Base-by-base conservation (phyloP, 129 eudicot genomes). In the Deinandra increscens region DNA sequence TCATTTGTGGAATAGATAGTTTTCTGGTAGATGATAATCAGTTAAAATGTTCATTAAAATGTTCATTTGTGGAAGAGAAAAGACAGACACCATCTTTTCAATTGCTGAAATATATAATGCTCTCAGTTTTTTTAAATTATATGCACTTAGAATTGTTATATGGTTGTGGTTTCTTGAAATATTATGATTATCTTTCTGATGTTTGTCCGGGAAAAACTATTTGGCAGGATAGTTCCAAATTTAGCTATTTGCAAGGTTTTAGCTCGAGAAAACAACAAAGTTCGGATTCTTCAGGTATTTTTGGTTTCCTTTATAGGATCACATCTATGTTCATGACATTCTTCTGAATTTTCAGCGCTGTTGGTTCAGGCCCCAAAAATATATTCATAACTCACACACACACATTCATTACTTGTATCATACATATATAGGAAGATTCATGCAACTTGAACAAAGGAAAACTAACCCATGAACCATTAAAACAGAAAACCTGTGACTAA, bases 161-260 rank as follows among this genome's bases (percentile, higher is more conserved):
- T 46, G 15, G 42, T 15, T 67, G 26, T 66, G 33, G 15, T 31
- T 73, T 56, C 26, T 36, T 0, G 10, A 18, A 20, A 60, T 72
- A 59, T 6, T 63, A 18, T 55, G 34, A 3, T 33, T 49, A 60
- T 64, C 64, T 75, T 79, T 69, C 64, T 75, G 78, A 70, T 70
- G 58, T 37, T 29, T 70, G 23, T 42, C 60, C 37, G 38, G 10
- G 34, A 3, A 53, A 69, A 48, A 63, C 29, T 64, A 36, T 37
- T 78, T 78, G 78, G 82, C 98, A 92, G 96, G 86, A 79, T 92
- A 76, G 96, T 92, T 73, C 96, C 98, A 79, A 92, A 92, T 76
- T 81, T 92, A 80, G 98, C 96, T 33, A 92, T 92, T 77, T 84
- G 98, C 81, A 92, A 85, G 88, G 72, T 93, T 61, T 76, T 92